Conservation (phyloP, 192 early-diverging fungal species). For the Endogone sp. region DNA sequence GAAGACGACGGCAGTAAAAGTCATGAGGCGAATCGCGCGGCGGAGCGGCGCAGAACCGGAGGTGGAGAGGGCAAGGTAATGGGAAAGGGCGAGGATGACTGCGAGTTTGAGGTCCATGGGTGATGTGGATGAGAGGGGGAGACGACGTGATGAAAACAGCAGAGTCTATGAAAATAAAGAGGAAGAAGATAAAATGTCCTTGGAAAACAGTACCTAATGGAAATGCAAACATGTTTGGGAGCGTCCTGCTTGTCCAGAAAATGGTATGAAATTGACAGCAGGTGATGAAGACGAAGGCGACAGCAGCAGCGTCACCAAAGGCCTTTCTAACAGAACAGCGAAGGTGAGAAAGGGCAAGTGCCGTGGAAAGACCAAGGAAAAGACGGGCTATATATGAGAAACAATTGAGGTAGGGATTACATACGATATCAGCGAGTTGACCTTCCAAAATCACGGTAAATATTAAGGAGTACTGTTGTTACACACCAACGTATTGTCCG, state of each 20-base stretch:
- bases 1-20: constrained; percentile 41
- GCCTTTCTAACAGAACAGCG: constrained; percentile 41
- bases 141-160: no score
- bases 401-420: constrained; percentile 3
- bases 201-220: constrained; percentile 40
- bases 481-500: constrained; percentile 35
- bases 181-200: no score
- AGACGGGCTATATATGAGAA: constrained; percentile 41
- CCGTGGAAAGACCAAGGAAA: constrained; percentile 45
- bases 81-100: constrained; percentile 36
- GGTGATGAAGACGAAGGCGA: constrained; percentile 48
- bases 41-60: background rate
- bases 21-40: constrained; percentile 42
- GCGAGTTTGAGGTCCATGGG: background rate
- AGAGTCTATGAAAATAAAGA: no score
- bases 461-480: background rate
- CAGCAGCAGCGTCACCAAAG: constrained; percentile 55
- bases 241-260: constrained; percentile 84
- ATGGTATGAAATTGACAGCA: constrained; percentile 81
- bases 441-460: no score
- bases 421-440: no score
- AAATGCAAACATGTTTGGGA: constrained; percentile 87
- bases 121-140: background rate
- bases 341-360: constrained; percentile 46
- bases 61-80: constrained; percentile 27